These are phyloP conservation scores for Pyracantha coccinea DNA, from an alignment of 331 rosid genomes.

Conservation along the genomic window DNA sequence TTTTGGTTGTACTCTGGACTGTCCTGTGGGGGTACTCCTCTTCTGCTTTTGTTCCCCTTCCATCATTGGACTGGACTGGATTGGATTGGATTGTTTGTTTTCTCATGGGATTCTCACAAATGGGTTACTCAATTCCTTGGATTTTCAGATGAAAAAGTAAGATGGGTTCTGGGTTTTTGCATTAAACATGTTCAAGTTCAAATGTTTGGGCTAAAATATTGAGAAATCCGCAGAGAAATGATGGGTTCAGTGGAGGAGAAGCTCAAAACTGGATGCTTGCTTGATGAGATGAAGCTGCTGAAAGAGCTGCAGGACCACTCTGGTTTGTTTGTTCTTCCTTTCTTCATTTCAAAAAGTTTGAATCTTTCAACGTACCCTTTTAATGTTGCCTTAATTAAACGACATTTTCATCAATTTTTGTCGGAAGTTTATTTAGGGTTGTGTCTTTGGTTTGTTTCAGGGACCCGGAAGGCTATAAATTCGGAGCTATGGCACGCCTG, in stretches of 20 bases:
- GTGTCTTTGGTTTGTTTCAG: slow-evolving; percentile 28
- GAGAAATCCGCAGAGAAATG: background rate
- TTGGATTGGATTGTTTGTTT: slow-evolving; percentile 7
- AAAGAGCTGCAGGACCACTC: slow-evolving; percentile 87
- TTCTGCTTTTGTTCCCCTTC: slow-evolving; percentile 25
- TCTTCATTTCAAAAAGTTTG: background rate
- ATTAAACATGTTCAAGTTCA: slow-evolving; percentile 28
- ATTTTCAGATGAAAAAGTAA: background rate
- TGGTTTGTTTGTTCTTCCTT: slow-evolving; percentile 35
- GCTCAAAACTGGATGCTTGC: slow-evolving; percentile 39
- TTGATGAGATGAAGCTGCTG: slow-evolving; percentile 76
- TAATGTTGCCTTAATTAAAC: background rate
- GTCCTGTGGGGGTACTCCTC: background rate
- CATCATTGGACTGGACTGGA: slow-evolving; percentile 11
- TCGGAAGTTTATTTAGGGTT: background rate
- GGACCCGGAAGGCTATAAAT: slow-evolving; percentile 50
- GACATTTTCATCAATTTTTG: background rate
- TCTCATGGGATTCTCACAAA: slow-evolving; percentile 32
- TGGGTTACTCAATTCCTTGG: background rate
- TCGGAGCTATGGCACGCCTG: slow-evolving; percentile 91
- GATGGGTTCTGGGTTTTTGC: slow-evolving; percentile 18
- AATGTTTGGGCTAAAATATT: slow-evolving; percentile 15
- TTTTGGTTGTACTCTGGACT: slow-evolving; percentile 28
- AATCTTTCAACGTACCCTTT: background rate
- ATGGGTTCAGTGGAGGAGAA: slow-evolving; percentile 71